Conservation (phyloP, 2,329 filamentous ascomycete species). For the Sarocladium oryzae region DNA sequence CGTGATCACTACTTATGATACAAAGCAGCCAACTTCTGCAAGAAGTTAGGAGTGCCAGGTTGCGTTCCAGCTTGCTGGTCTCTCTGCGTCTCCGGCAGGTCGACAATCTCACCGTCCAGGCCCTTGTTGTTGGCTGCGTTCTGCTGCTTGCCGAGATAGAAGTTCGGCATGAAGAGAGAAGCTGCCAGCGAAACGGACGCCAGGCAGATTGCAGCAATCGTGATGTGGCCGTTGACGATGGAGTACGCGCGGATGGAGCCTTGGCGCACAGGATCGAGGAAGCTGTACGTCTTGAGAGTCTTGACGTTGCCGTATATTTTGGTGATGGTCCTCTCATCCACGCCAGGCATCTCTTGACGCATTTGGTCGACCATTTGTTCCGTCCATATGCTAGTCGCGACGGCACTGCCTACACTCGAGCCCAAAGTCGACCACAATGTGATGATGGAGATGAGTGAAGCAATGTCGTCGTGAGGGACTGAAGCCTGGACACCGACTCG, state of each 20-base stretch:
- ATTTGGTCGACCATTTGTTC: conserved; percentile 29
- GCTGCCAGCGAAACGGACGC: conserved; percentile 26
- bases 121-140: conserved; percentile 27
- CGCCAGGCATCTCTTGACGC: conserved; percentile 22
- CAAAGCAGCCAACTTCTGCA: not conserved
- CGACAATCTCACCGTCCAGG: conserved; percentile 22
- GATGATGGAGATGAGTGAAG: conserved; percentile 29
- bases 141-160: conserved; percentile 28
- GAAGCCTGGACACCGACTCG: conserved; percentile 34
- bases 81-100: conserved; percentile 14
- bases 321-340: conserved; percentile 15
- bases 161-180: conserved; percentile 35
- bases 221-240: conserved; percentile 28
- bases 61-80: not conserved
- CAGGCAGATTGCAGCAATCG: conserved; percentile 23
- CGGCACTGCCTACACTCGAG: conserved; percentile 30
- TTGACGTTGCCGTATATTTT: conserved; percentile 29
- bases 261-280: conserved; percentile 27
- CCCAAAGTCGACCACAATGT: conserved; percentile 34
- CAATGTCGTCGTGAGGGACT: conserved; percentile 35
- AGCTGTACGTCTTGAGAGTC: conserved; percentile 24
- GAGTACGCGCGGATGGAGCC: conserved; percentile 31
- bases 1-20: not conserved
- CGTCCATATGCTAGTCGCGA: conserved; percentile 32
- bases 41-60: not conserved